phyloP scores from a whole-genome alignment of 1,284 basidiomycete species.

The Cystobasidium sp. region DNA sequence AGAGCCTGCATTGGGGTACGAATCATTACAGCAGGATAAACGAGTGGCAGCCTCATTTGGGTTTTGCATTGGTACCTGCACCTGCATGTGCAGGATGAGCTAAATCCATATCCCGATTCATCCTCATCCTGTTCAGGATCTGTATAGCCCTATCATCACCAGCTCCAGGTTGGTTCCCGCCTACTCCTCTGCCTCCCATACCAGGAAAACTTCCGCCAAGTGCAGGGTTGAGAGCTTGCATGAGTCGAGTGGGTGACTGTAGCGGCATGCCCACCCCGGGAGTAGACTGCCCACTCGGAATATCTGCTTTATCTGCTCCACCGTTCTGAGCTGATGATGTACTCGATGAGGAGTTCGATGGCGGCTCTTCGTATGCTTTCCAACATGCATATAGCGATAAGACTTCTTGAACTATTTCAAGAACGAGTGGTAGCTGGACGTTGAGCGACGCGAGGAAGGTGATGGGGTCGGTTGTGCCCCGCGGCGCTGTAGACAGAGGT shows the following conservation, averaged over 20 bases:
- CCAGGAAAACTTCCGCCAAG: constrained; percentile 13
- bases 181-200: constrained; percentile 10
- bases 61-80: background rate
- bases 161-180: constrained; percentile 8
- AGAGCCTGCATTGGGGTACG: too few species aligned
- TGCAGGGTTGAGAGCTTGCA: background rate
- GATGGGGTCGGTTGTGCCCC: constrained; percentile 64
- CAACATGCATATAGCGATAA: constrained; percentile 84
- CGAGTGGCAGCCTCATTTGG: background rate
- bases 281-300: background rate
- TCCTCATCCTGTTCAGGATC: constrained; percentile 39
- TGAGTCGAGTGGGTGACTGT: background rate
- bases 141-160: constrained; percentile 42
- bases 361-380: constrained; percentile 67
- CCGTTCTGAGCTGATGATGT: background rate
- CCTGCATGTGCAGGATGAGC: constrained; percentile 43
- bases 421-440: constrained; percentile 77
- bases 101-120: constrained; percentile 39
- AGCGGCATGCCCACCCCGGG: background rate
- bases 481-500: constrained; percentile 46
- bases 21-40: background rate
- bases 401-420: constrained; percentile 89
- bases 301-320: background rate
- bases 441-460: constrained; percentile 84
- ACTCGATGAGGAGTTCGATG: background rate